These are phyloP conservation scores for Cyanophora paradoxa DNA, from an alignment of 78 protist genomes.

Conservation along the genomic window DNA sequence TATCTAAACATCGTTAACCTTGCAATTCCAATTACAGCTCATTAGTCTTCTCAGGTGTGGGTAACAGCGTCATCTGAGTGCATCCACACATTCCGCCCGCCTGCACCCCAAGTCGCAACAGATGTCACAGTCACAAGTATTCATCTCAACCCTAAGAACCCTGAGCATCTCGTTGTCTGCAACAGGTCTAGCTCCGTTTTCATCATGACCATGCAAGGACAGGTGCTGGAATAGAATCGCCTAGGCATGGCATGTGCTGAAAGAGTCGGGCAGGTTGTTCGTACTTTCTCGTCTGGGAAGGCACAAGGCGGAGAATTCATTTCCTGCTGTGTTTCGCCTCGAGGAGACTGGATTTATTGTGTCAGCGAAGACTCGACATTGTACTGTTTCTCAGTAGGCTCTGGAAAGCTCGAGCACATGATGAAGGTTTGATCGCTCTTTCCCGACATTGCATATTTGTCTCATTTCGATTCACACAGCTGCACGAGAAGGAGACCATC, in stretches of 20 bases:
- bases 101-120: not conserved
- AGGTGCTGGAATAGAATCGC: too few relatives aligned
- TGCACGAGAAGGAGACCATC: constrained; percentile 19
- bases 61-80: constrained; percentile 64
- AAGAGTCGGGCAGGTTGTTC: not conserved
- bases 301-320: not conserved
- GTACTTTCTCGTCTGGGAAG: too few relatives aligned
- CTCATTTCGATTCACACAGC: not conserved
- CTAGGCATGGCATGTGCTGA: too few relatives aligned
- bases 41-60: constrained; percentile 42
- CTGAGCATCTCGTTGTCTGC: constrained; percentile 56
- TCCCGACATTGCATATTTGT: too few relatives aligned
- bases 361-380: constrained; percentile 44
- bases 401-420: constrained; percentile 14
- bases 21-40: not conserved
- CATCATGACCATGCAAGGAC: constrained; percentile 24
- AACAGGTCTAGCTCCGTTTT: constrained; percentile 27
- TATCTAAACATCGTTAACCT: not conserved
- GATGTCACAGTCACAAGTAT: constrained; percentile 35
- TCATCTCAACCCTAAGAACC: not conserved
- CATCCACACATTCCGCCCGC: constrained; percentile 28
- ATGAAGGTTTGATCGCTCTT: not conserved
- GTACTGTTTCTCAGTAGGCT: constrained; percentile 40
- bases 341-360: constrained; percentile 52
- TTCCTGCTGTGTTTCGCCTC: constrained; percentile 14